Percentiles rank a stretch among this genome's conserved stretches.
Conservation (phyloP, 768 basidiomycete species). For the Suillus sp. region DNA sequence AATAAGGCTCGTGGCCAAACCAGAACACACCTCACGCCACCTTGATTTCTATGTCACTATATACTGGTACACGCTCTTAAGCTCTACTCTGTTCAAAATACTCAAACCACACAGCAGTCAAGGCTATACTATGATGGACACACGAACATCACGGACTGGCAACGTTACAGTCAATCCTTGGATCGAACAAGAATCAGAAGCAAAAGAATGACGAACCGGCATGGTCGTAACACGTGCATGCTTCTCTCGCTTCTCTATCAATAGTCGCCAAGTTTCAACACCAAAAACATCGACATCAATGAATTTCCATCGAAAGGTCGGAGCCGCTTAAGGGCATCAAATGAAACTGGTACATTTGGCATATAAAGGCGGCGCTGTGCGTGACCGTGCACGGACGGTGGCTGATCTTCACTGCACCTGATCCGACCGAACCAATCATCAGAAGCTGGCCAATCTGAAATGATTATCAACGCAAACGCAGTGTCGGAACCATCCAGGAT, state of each 20-base stretch:
- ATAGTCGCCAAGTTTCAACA: neutral
- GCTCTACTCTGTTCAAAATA: conserved; percentile 3
- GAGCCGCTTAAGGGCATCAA: neutral
- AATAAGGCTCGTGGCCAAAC: conserved; percentile 21
- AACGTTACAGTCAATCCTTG: conserved; percentile 1
- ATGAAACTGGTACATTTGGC: neutral
- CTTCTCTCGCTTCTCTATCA: conserved; percentile 11
- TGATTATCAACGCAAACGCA: neutral
- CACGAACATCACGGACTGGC: neutral
- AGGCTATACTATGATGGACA: conserved; percentile 1
- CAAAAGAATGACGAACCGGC: conserved; percentile 6
- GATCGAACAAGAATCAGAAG: conserved; percentile 2
- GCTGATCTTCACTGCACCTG: conserved; percentile 2
- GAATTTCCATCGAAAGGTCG: neutral
- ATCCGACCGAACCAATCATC: conserved; percentile 7
- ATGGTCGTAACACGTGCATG: conserved; percentile 1
- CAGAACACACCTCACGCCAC: conserved; percentile 37
- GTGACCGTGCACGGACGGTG: neutral
- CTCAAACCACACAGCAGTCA: neutral
- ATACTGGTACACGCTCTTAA: conserved; percentile 6
- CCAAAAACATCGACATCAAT: neutral
- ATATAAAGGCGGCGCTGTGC: neutral
- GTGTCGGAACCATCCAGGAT: neutral
- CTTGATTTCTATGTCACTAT: conserved; percentile 22
- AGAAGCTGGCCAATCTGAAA: neutral